Evolutionary conservation across 306 rosid species (phyloP).

Genomic region (Sechiopsis laciniata): DNA sequence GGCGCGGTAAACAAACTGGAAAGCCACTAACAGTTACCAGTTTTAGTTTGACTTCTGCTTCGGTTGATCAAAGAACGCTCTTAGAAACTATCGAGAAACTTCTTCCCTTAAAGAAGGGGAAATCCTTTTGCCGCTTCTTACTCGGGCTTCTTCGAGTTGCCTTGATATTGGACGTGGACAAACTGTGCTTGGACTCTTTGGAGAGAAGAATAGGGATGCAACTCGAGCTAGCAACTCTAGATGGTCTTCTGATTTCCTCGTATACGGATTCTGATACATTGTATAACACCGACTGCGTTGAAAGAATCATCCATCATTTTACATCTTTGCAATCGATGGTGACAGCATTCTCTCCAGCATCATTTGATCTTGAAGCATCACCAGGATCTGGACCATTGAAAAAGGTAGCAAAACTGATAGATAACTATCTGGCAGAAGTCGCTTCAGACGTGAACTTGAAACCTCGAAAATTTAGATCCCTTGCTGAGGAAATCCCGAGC

Average conservation of each 20-base stretch:
- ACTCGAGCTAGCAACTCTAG: slow-evolving; percentile 80
- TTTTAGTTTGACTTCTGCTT: slow-evolving; percentile 70
- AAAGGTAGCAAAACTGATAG: slow-evolving; percentile 56
- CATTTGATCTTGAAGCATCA: slow-evolving; percentile 44
- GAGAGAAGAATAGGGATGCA: slow-evolving; percentile 89
- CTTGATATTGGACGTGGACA: slow-evolving; percentile 58
- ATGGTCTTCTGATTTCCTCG: slow-evolving; percentile 71
- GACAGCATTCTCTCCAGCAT: slow-evolving; percentile 63
- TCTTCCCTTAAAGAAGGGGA: slow-evolving; percentile 82
- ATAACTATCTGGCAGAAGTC: slow-evolving; percentile 50
- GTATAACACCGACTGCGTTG: slow-evolving; percentile 67
- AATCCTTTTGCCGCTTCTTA: slow-evolving; percentile 71
- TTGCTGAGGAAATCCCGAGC: slow-evolving; percentile 63
- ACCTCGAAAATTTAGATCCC: slow-evolving; percentile 35
- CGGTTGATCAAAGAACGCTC: slow-evolving; percentile 60
- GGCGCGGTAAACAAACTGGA: slow-evolving; percentile 70
- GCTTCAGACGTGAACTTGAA: slow-evolving; percentile 52
- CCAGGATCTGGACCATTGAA: slow-evolving; percentile 48
- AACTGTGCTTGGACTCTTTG: slow-evolving; percentile 55
- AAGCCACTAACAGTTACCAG: slow-evolving; percentile 61
- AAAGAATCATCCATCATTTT: slow-evolving; percentile 60
- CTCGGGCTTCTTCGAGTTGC: slow-evolving; percentile 90
- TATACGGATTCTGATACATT: slow-evolving; percentile 78
- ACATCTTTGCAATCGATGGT: slow-evolving; percentile 41
- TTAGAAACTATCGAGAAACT: slow-evolving; percentile 72